Evolutionary conservation across 306 rosid genomes (phyloP), one percentile per base, ranked within the genome.

Genomic region (Vicia villosa): DNA sequence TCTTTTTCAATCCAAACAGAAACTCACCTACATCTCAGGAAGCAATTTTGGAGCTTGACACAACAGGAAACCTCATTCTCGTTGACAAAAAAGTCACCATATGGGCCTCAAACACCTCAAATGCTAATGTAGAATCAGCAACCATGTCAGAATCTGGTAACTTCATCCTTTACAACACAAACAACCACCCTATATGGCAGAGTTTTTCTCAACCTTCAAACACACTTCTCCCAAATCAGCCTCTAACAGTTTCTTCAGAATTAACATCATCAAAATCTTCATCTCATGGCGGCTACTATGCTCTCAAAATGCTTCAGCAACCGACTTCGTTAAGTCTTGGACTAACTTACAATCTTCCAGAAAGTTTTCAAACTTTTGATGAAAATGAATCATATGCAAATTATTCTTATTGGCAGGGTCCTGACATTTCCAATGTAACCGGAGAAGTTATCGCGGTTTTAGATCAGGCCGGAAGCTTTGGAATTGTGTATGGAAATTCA

Each of bases 241-340:
- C 91, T 57, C 85, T 94, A 11, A 85, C 90, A 3, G 96, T 86
- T 62, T 85, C 94, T 22, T 76, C 82, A 21, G 95, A 90, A 65
- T 78, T 94, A 50, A 79, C 89, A 9, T 84, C 98, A 16, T 64
- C 88, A 4, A 90, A 84, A 37, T 88, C 92, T 24, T 77, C 94
- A 26, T 81, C 96, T 55, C 81, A 80, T 46, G 96, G 90, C n/a
- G 91, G 91, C 43, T 90, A 86, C 66, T 94, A 90, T 74, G 64
- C 95, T 45, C 97, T 94, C 66, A 86, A 90, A 81, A 90, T 94
- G 97, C 96, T 94, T 78, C 98, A 90, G 16, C 92, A 88, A 41
- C 83, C 86, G 28, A 94, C 90, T 72, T 90, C 97, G 9, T 79
- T 94, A 41, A 88, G 80, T 80, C 96, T 90, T 58, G 89, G 88